Evolutionary conservation across 495 filamentous ascomycete genomes (phyloP).

Genomic region (Penicillium paradoxum): DNA sequence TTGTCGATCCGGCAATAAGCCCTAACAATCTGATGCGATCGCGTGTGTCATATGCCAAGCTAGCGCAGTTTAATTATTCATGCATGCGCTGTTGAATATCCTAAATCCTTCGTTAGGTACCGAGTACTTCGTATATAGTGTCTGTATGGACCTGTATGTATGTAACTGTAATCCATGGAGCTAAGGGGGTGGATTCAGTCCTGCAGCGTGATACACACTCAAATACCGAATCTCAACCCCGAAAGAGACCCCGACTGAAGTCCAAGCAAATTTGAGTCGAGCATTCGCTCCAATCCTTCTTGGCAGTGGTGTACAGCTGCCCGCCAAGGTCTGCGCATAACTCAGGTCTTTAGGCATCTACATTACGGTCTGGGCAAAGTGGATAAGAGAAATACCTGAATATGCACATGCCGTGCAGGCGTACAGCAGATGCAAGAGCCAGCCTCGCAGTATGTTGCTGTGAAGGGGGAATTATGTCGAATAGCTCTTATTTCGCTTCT

Average conservation of each 20-base stretch:
- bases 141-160: neutral
- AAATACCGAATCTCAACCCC: neutral
- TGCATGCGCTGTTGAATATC: neutral
- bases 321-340: constrained; percentile 1
- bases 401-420: constrained; percentile 2
- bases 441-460: neutral
- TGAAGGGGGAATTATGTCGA: neutral
- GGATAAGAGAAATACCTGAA: neutral
- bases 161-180: neutral
- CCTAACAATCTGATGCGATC: neutral
- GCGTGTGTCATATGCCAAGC: neutral
- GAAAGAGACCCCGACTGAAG: neutral
- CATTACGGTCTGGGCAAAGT: neutral
- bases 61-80: neutral
- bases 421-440: neutral
- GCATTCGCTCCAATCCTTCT: neutral
- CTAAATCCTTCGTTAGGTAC: neutral
- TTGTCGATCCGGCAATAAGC: neutral
- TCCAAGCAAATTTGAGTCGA: neutral
- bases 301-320: neutral
- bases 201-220: neutral
- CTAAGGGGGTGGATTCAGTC: neutral
- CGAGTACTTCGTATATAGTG: neutral
- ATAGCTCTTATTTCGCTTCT: neutral
- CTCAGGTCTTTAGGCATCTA: constrained; percentile 3